Evolutionary conservation across 2,329 filamentous ascomycete species (phyloP), one percentile per base, ranked within the genome.

Genomic region (Ilyonectria sp.): DNA sequence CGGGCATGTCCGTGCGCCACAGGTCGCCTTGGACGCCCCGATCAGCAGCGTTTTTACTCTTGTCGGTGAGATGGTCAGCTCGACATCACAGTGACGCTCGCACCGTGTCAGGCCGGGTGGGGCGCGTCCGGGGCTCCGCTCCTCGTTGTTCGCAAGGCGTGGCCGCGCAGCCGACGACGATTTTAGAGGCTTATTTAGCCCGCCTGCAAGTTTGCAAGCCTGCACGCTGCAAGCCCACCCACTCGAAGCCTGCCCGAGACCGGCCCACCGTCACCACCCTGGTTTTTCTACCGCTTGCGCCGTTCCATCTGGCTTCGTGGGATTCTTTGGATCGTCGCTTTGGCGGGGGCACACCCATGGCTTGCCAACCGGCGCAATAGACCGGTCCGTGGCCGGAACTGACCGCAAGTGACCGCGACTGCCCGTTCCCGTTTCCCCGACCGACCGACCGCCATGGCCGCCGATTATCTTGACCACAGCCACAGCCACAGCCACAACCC

Each of bases 141-240:
- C 71, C 71, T 75, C 69, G 74, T 76, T 69, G 52, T 75, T 75
- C 70, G 60, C 70, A 76, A 76, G 74, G 74, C 74, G 74, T 61
- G 69, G 55, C 66, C 63, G 46, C 53, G 52, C 66, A 65, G 35
- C 31, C 29, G 47, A 49, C 13, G 63, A 35, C 61, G 53, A 58
- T 44, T 29, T 58, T 29, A 33, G 50, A 52, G 49, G 29, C 49
- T 19, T 33, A 33, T n/a, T 52, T 52, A 52, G 49, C 49, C 26
- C n/a, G 49, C 26, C 47, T 49, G 47, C 47, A 31, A 21, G 13
- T 21, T 21, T 63, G 54, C 68, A 54, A 60, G 49, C 60, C 49
- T 37, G 21, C 43, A 8, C 10, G 10, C 44, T 11, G 21, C n/a
- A 47, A 47, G 44, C 21, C 29, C 63, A 33, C 21, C 35, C 35